phyloP scores from a whole-genome alignment of 2,329 filamentous ascomycete species.

The Diaporthe sp. region DNA sequence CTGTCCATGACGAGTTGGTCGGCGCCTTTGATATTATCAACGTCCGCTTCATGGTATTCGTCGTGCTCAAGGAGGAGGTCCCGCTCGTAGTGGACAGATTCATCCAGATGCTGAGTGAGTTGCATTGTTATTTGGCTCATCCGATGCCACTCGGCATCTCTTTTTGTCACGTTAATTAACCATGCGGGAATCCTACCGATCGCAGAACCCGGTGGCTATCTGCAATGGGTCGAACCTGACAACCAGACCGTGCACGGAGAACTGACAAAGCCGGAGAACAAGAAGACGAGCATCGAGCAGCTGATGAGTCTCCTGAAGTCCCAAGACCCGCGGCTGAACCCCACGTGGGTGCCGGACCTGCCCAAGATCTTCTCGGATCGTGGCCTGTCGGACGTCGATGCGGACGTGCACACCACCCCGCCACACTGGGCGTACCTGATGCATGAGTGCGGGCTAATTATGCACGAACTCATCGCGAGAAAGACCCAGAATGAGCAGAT shows the following conservation, averaged over 20 bases:
- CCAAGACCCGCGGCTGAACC: constrained; percentile 5
- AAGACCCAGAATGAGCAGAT: constrained; percentile 12
- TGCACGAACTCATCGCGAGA: not conserved
- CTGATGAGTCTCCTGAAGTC: not conserved
- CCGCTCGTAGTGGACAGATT: not conserved
- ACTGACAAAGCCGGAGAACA: not conserved
- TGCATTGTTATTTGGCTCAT: too few species aligned
- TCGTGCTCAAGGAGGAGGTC: not conserved
- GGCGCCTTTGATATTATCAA: not conserved
- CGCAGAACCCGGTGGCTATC: constrained; percentile 14
- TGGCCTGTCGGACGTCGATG: not conserved
- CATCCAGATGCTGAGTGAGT: constrained; percentile 12
- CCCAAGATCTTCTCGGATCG: not conserved
- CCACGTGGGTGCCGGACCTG: not conserved
- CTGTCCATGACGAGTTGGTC: not conserved
- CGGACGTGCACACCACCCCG: not conserved
- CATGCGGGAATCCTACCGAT: not conserved
- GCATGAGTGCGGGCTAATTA: constrained; percentile 11
- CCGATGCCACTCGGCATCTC: not conserved
- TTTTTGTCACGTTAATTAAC: not conserved
- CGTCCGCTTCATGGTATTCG: not conserved
- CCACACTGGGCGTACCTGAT: constrained; percentile 4
- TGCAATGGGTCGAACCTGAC: constrained; percentile 28
- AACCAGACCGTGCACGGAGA: not conserved
- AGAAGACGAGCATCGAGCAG: not conserved